Evolutionary conservation across 1,284 basidiomycete species (phyloP).

Genomic region (Cystobasidium sp.): DNA sequence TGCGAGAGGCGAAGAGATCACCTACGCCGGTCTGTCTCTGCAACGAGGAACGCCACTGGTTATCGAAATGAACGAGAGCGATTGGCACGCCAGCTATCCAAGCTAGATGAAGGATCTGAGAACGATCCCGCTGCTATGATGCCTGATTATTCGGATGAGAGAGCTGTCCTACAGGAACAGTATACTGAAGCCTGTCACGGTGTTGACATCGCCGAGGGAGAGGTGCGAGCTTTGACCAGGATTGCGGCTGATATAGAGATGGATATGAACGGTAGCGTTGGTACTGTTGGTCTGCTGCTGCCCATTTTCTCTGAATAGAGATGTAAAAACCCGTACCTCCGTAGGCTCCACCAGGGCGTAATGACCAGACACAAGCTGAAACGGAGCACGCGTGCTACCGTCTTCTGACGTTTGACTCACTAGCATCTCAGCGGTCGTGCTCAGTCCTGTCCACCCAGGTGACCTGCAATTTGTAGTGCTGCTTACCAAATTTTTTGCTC

Average conservation of each 20-base stretch:
- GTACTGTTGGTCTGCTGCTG: neutral
- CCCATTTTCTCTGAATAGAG: neutral
- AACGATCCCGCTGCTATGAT: neutral
- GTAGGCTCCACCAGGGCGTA: too few species aligned
- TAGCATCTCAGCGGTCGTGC: too few species aligned
- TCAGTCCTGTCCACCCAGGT: too few species aligned
- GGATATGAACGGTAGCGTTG: neutral
- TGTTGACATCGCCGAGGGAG: neutral
- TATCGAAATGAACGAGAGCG: neutral
- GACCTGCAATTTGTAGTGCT: too few species aligned
- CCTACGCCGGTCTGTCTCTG: neutral
- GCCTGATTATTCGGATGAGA: neutral
- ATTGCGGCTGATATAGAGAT: neutral
- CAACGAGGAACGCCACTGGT: neutral
- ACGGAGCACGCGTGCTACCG: too few species aligned
- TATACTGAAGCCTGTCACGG: neutral
- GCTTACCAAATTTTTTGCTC: too few species aligned
- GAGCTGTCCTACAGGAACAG: neutral
- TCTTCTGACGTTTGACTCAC: too few species aligned
- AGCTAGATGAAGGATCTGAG: neutral
- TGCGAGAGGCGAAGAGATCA: slow-evolving; percentile 1
- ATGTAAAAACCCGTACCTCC: too few species aligned
- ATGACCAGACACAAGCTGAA: too few species aligned
- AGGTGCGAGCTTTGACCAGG: neutral
- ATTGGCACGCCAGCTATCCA: neutral